Percentiles rank a stretch among this genome's conserved stretches.
phyloP scores from a whole-genome alignment of 202 grass and related monocot genomes.

The Tripidium arundinaceum region DNA sequence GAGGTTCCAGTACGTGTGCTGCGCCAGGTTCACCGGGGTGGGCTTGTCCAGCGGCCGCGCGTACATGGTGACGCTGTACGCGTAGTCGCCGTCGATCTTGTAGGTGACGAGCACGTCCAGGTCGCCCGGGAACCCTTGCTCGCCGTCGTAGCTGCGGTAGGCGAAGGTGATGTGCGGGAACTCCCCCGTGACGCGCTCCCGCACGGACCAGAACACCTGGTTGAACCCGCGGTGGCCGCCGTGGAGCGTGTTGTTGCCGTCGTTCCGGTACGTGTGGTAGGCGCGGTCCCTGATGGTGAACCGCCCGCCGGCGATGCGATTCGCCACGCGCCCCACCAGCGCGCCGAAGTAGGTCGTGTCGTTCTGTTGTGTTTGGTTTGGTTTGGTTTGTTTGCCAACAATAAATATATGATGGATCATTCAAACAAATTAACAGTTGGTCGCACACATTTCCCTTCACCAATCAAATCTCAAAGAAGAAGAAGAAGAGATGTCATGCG shows the following conservation, averaged over 20 bases:
- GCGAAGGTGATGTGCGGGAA: slow-evolving; percentile 87
- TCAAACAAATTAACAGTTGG: too few species aligned
- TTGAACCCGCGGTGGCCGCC: slow-evolving; percentile 85
- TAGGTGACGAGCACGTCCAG: slow-evolving; percentile 80
- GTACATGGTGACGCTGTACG: slow-evolving; percentile 70
- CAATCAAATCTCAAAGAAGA: background rate
- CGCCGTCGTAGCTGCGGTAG: slow-evolving; percentile 88
- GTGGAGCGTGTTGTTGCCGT: slow-evolving; percentile 79
- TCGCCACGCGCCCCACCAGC: slow-evolving; percentile 80
- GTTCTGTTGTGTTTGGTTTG: slow-evolving; percentile 32
- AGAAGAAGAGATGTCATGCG: background rate
- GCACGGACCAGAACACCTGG: slow-evolving; percentile 71
- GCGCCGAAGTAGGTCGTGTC: slow-evolving; percentile 81
- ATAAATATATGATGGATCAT: too few species aligned
- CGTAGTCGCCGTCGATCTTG: slow-evolving; percentile 69
- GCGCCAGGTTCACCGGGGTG: slow-evolving; percentile 72
- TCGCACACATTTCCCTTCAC: background rate
- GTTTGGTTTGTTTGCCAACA: too few species aligned
- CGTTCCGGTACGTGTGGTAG: slow-evolving; percentile 59
- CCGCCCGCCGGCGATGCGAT: slow-evolving; percentile 63
- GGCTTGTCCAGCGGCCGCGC: slow-evolving; percentile 49
- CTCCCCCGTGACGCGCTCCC: slow-evolving; percentile 52
- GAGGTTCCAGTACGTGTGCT: slow-evolving; percentile 94
- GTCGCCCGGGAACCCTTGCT: slow-evolving; percentile 78
- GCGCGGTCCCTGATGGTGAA: slow-evolving; percentile 49